These are phyloP conservation scores for Tolypocladium tropicale DNA, from an alignment of 2,329 filamentous ascomycete genomes.

Conservation along the genomic window DNA sequence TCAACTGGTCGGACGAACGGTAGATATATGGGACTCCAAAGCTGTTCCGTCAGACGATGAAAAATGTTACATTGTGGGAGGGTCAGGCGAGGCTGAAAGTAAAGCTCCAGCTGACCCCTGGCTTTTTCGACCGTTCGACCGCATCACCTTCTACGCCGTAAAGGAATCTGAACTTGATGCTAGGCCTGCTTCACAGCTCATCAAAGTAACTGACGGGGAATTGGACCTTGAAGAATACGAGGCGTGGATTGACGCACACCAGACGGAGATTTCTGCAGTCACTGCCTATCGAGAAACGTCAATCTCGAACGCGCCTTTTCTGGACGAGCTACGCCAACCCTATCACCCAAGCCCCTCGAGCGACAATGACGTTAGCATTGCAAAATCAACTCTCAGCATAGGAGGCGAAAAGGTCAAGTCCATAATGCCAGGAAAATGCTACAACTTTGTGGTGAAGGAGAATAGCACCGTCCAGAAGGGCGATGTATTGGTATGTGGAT, in stretches of 20 bases:
- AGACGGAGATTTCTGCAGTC: conserved; percentile 12
- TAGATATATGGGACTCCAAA: conserved; percentile 21
- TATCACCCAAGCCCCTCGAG: conserved; percentile 7
- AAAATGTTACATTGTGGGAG: background rate
- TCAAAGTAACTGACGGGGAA: conserved; percentile 14
- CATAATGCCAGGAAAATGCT: conserved; percentile 23
- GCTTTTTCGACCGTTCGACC: conserved; percentile 21
- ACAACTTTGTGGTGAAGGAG: conserved; percentile 18
- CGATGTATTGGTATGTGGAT: conserved; percentile 14
- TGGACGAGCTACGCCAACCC: conserved; percentile 17
- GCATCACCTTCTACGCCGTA: conserved; percentile 20
- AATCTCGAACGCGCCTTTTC: conserved; percentile 16
- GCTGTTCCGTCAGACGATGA: background rate
- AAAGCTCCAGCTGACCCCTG: conserved; percentile 8
- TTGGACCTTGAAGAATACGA: conserved; percentile 21
- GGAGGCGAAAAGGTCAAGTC: conserved; percentile 11
- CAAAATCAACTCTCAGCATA: background rate
- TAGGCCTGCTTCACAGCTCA: conserved; percentile 11
- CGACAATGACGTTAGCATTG: background rate
- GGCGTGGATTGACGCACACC: conserved; percentile 18
- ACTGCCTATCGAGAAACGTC: conserved; percentile 11
- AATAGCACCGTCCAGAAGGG: conserved; percentile 14
- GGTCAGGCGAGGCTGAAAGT: background rate
- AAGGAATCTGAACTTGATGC: conserved; percentile 16
- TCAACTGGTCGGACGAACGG: conserved; percentile 24